Percentiles rank a stretch among this genome's conserved stretches.
phyloP scores from a whole-genome alignment of 805 yeast species.

The Schwanniomyces yamadae region DNA sequence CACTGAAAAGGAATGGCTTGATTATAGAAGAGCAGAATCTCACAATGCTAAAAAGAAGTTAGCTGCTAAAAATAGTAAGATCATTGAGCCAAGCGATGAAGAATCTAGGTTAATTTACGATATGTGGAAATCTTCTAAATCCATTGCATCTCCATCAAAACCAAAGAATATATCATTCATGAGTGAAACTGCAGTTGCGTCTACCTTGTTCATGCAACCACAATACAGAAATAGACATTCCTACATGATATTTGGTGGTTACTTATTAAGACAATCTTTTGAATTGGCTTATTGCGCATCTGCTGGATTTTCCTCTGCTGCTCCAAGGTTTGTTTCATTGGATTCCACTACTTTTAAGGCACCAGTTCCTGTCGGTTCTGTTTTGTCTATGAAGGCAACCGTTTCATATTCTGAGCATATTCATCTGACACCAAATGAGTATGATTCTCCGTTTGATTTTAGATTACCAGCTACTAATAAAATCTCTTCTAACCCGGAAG shows the following conservation, averaged over 20 bases:
- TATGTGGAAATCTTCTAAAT: slow-evolving; percentile 55
- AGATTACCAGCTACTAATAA: slow-evolving; percentile 59
- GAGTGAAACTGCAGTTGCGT: slow-evolving; percentile 67
- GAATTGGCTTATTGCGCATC: slow-evolving; percentile 93
- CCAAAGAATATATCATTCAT: slow-evolving; percentile 53
- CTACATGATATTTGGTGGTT: slow-evolving; percentile 94
- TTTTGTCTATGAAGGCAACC: slow-evolving; percentile 75
- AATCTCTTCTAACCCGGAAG: slow-evolving; percentile 49
- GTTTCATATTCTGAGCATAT: slow-evolving; percentile 86
- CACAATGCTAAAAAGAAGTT: slow-evolving; percentile 84
- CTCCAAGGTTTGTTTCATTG: slow-evolving; percentile 85
- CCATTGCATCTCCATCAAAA: slow-evolving; percentile 30
- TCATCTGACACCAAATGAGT: slow-evolving; percentile 34
- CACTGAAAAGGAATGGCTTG: slow-evolving; percentile 74
- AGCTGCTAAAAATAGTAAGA: slow-evolving; percentile 62
- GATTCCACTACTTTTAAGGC: slow-evolving; percentile 90
- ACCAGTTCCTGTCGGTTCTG: slow-evolving; percentile 96
- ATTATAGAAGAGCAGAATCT: slow-evolving; percentile 84
- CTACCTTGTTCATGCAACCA: slow-evolving; percentile 92
- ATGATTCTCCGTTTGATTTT: slow-evolving; percentile 46
- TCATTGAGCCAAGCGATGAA: slow-evolving; percentile 62
- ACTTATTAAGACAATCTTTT: slow-evolving; percentile 85
- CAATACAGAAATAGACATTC: slow-evolving; percentile 94
- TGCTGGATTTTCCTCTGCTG: slow-evolving; percentile 80
- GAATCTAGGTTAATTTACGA: slow-evolving; percentile 77